Percentiles rank a stretch among this genome's conserved stretches.
Conservation (phyloP, 768 basidiomycete species). For the Floccularia luteovirens region DNA sequence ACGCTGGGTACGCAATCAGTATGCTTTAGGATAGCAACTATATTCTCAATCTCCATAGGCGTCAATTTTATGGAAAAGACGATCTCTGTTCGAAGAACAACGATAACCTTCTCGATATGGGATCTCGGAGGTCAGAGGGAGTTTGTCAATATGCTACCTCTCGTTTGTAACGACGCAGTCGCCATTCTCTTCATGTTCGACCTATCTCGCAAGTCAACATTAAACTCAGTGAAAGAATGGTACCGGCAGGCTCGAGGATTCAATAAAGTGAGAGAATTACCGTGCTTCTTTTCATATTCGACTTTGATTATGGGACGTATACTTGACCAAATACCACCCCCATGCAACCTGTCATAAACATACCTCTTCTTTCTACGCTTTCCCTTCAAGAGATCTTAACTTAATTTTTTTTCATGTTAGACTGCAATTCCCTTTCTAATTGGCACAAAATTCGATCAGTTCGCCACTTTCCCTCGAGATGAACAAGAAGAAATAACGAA, state of each 20-base stretch:
- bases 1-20: slow-evolving; percentile 69
- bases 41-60: slow-evolving; percentile 32
- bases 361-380: neutral
- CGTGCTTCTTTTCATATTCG: slow-evolving; percentile 1
- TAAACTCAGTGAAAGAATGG: slow-evolving; percentile 99
- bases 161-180: slow-evolving; percentile 99
- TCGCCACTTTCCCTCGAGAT: slow-evolving; percentile 90
- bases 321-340: neutral
- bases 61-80: slow-evolving; percentile 99
- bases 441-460: slow-evolving; percentile 97
- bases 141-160: slow-evolving; percentile 98
- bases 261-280: slow-evolving; percentile 70
- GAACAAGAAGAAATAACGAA: slow-evolving; percentile 99
- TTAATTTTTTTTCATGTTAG: slow-evolving; percentile 34
- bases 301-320: neutral
- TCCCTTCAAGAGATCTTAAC: neutral
- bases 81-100: slow-evolving; percentile 94
- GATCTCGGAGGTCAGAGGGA: slow-evolving; percentile 96
- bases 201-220: slow-evolving; percentile 91
- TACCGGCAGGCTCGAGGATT: slow-evolving; percentile 98
- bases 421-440: slow-evolving; percentile 98
- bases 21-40: slow-evolving; percentile 2
- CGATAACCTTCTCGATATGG: slow-evolving; percentile 99
- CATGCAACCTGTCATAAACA: neutral
- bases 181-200: slow-evolving; percentile 99